These are phyloP conservation scores for Lachnellula arida DNA, from an alignment of 2,329 filamentous ascomycete species.

Conservation along the genomic window DNA sequence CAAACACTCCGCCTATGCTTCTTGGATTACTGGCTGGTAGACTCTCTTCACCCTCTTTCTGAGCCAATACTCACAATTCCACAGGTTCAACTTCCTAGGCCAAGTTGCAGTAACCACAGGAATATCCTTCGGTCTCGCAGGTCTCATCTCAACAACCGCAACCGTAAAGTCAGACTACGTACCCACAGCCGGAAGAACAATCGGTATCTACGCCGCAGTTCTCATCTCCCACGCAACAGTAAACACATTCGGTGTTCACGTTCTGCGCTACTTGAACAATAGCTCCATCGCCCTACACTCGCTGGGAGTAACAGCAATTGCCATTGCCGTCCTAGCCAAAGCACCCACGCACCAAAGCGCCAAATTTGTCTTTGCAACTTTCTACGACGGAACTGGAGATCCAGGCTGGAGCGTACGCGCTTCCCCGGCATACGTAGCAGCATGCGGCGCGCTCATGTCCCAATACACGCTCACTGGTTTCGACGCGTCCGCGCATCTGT, in stretches of 20 bases:
- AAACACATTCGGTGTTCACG: conserved; percentile 53
- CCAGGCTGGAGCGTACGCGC: conserved; percentile 50
- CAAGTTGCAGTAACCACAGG: conserved; percentile 47
- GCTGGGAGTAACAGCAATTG: conserved; percentile 46
- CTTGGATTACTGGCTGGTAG: conserved; percentile 44
- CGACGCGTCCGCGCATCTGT: conserved; percentile 52
- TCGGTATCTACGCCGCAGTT: conserved; percentile 56
- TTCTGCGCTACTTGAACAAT: conserved; percentile 54
- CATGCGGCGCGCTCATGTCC: conserved; percentile 48
- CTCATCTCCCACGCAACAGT: conserved; percentile 49
- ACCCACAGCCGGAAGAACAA: conserved; percentile 43
- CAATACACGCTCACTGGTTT: conserved; percentile 53
- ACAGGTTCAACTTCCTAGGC: conserved; percentile 43
- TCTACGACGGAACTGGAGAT: conserved; percentile 48
- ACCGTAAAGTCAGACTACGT: conserved; percentile 39
- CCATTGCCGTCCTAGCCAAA: conserved; percentile 52
- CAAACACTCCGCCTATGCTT: conserved; percentile 39
- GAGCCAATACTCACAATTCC: background rate
- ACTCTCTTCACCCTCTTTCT: background rate
- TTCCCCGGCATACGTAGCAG: conserved; percentile 49
- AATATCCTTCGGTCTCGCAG: conserved; percentile 42
- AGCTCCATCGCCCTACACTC: conserved; percentile 51
- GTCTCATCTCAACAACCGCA: conserved; percentile 42
- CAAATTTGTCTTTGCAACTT: conserved; percentile 50
- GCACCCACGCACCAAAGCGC: conserved; percentile 52